Base-by-base conservation (phyloP, 202 grass and related monocot genomes). In the Schoenoplectus tabernaemontani region DNA sequence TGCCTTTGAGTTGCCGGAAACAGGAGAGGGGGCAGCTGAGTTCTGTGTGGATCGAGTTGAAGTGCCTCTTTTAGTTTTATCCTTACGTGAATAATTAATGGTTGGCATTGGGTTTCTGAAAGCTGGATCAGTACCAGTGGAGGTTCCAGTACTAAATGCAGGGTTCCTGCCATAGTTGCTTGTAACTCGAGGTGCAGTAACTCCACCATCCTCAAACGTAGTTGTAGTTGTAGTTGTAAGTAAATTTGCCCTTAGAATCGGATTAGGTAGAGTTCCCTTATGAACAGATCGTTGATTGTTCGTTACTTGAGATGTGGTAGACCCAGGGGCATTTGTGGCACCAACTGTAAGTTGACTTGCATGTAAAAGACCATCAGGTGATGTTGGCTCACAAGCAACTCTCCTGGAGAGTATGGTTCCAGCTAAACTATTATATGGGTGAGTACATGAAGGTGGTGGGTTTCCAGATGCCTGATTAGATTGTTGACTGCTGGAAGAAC, bases 51-150 rank as follows among this genome's bases (percentile, higher is more conserved):
- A 79, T 79, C 20, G 20, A 79, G 57, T 63, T 30, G 77, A 79
- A 79, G 23, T 79, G 30, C 56, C 58, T 79, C 32, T n/a, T n/a
- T n/a, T n/a, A n/a, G n/a, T 63, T 79, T 64, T 48, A 64, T 43
- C 77, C 77, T 64, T 79, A 44, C 44, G 57, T 42, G 23, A 22
- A 48, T 48, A 62, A 46, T 44, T 47, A n/a, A 28, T 9, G n/a
- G 53, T 62, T 43, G 77, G 22, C 48, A 26, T 2, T 79, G 57
- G 36, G 5, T 79, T 28, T 11, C 39, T 44, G 46, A 47, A 79
- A 79, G 28, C 19, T 64, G 77, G 77, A 63, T 28, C 38, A 7
- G 77, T 9, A 44, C 10, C 20, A 79, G 17, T 28, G 39, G 57
- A 60, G 8, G 15, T 36, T n/a, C 57, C 54, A 48, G 22, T 5